Percentiles rank a stretch among this genome's conserved stretches.
These are phyloP conservation scores for Solanum tacnaense DNA, from an alignment of 257 asterid genomes.

Conservation along the genomic window DNA sequence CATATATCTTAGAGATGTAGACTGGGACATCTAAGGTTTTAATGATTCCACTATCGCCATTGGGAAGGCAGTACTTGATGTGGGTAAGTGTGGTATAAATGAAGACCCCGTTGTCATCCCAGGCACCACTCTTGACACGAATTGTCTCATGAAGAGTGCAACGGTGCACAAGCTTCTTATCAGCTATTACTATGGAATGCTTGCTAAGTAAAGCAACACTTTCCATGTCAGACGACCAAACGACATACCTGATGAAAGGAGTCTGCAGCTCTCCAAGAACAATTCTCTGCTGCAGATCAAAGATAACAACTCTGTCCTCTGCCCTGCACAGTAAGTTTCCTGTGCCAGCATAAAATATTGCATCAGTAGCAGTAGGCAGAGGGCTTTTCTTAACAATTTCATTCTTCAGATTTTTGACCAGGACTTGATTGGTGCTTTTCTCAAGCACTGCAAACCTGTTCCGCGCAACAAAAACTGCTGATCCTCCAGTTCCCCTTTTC, in stretches of 20 bases:
- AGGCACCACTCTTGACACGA: slow-evolving; percentile 97
- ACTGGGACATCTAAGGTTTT: slow-evolving; percentile 89
- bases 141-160: slow-evolving; percentile 98
- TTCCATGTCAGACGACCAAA: slow-evolving; percentile 96
- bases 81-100: slow-evolving; percentile 87
- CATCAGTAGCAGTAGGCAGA: slow-evolving; percentile 78
- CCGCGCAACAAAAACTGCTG: slow-evolving; percentile 89
- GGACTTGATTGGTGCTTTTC: slow-evolving; percentile 68
- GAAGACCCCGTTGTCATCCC: slow-evolving; percentile 98
- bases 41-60: slow-evolving; percentile 94
- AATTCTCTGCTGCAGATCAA: slow-evolving; percentile 86
- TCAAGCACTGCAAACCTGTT: slow-evolving; percentile 95
- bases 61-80: slow-evolving; percentile 94
- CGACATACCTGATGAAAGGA: slow-evolving; percentile 74
- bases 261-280: slow-evolving; percentile 83
- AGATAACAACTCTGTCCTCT: slow-evolving; percentile 86
- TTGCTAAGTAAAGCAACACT: slow-evolving; percentile 92
- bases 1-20: slow-evolving; percentile 76
- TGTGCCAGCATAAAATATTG: slow-evolving; percentile 93
- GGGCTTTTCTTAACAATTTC: slow-evolving; percentile 62
- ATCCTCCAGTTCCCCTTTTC: slow-evolving; percentile 79
- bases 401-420: slow-evolving; percentile 72
- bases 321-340: slow-evolving; percentile 92
- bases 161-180: slow-evolving; percentile 81
- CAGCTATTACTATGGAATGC: slow-evolving; percentile 93